Evolutionary conservation across 2,329 filamentous ascomycete genomes (phyloP), one percentile per base, ranked within the genome.

Genomic region (Zopfia rhizophila): DNA sequence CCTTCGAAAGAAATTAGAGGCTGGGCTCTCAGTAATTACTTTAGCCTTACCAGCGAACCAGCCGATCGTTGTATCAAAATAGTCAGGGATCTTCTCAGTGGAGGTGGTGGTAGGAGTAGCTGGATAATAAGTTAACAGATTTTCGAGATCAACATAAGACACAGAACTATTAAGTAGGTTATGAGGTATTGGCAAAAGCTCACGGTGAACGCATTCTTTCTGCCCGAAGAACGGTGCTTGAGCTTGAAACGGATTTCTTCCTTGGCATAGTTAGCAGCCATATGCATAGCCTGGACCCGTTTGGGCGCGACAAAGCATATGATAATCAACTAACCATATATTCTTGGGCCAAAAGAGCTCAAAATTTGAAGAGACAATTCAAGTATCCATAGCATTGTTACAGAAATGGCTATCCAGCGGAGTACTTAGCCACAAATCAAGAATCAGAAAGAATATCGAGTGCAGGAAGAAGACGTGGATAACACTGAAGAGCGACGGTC

Each of bases 1-100:
- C 87, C 87, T 68, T 49, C 32, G 18, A 18, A n/a, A 11, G 5
- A 58, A 49, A 30, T 39, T 21, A 12, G 16, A 12, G 14, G 10
- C 27, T 29, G 8, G 25, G 3, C 12, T 10, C 8, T n/a, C 11
- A 24, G n/a, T 18, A 18, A 38, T 14, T 17, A 28, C 11, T 36
- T 13, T 18, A 36, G 11, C 8, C 45, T 47, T 40, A 63, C 62
- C 62, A 35, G 59, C 61, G 33, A 65, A 69, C 38, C 60, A 58
- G 3, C 62, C 60, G 33, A 64, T 55, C 5, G 63, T 63, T 6
- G 65, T 69, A 14, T 67, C 57, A 33, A 69, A 67, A 43, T 69
- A 69, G 36, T 69, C 66, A 7, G 66, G 66, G 14, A 61, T 23
- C 14, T 55, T 39, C n/a, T n/a, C n/a, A 37, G 60, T 54, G 7